phyloP scores from a whole-genome alignment of 306 rosid genomes.

The Trichosanthes truncata region DNA sequence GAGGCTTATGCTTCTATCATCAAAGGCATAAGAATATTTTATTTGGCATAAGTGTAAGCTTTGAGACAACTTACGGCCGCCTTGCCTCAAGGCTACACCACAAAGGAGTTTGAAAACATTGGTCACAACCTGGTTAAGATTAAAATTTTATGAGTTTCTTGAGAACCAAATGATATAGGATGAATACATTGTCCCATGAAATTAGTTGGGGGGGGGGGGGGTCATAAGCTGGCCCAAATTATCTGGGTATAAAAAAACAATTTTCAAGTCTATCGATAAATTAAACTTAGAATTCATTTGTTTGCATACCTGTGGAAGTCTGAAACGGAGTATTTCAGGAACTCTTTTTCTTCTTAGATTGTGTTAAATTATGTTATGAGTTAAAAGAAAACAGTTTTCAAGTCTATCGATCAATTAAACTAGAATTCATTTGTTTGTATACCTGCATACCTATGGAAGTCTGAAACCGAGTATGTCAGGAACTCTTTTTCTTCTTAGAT shows the following conservation, averaged over 20 bases:
- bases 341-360: neutral
- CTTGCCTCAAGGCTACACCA: no score
- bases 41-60: no score
- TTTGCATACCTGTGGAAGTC: neutral
- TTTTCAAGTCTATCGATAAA: neutral
- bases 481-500: neutral
- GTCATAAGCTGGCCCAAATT: neutral
- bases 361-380: neutral
- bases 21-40: no score
- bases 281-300: neutral
- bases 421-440: neutral
- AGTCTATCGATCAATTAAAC: neutral
- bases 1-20: no score
- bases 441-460: neutral
- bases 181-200: neutral
- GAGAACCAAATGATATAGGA: neutral
- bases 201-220: neutral
- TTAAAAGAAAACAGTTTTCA: neutral
- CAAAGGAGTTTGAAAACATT: no score
- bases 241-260: neutral
- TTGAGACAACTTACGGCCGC: no score
- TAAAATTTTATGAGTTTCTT: no score
- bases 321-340: neutral
- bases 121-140: no score
- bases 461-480: neutral